A percentile compares a stretch with the other conserved stretches of the same genome.
These are phyloP conservation scores for Beta corolliflora DNA, from an alignment of 179 eudicot genomes.

Conservation along the genomic window DNA sequence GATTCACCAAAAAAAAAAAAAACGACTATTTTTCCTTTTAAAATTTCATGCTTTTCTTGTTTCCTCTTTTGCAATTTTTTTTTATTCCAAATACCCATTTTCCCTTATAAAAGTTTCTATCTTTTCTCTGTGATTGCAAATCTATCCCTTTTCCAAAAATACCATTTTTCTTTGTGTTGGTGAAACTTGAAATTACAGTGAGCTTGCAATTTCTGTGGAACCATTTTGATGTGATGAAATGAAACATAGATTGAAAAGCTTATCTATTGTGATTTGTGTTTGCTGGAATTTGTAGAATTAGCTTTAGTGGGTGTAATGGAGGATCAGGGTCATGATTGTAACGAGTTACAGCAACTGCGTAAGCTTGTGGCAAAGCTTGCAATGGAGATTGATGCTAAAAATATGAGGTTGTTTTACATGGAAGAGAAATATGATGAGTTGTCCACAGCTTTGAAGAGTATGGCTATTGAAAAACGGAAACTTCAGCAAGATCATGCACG, in stretches of 20 bases:
- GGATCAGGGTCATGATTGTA: background rate
- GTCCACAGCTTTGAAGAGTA: constrained; percentile 35
- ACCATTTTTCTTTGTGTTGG: background rate
- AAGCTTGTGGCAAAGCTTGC: constrained; percentile 47
- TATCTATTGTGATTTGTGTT: constrained; percentile 14
- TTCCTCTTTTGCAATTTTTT: background rate
- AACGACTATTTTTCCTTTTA: background rate
- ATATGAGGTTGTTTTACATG: constrained; percentile 48
- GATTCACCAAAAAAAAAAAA: background rate
- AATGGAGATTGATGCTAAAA: constrained; percentile 55
- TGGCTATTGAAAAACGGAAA: constrained; percentile 46
- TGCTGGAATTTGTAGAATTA: constrained; percentile 14
- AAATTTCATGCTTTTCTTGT: background rate
- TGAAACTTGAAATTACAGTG: background rate
- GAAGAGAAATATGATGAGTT: constrained; percentile 38
- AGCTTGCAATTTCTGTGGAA: background rate
- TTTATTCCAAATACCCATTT: background rate
- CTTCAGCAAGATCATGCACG: constrained; percentile 42
- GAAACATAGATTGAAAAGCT: background rate
- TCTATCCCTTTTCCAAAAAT: background rate
- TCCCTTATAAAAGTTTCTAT: no score
- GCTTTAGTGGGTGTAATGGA: constrained; percentile 26
- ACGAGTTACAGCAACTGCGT: constrained; percentile 43
- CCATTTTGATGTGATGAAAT: background rate
- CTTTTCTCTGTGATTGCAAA: background rate